These are phyloP conservation scores for Leccinum disarticulatum DNA, from an alignment of 768 basidiomycete species.

Conservation along the genomic window DNA sequence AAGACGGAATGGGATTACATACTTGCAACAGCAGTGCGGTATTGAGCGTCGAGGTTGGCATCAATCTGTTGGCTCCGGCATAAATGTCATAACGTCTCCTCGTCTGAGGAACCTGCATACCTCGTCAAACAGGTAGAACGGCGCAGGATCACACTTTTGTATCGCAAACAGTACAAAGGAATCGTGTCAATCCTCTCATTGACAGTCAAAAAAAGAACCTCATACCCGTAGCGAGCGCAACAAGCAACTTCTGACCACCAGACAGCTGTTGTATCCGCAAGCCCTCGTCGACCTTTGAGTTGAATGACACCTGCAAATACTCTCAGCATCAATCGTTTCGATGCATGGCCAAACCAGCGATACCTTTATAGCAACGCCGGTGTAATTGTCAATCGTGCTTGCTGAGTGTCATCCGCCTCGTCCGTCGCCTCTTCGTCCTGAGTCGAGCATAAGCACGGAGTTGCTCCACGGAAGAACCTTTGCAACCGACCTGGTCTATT, in stretches of 20 bases:
- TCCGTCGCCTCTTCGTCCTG: slow-evolving; percentile 71
- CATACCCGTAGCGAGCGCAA: slow-evolving; percentile 88
- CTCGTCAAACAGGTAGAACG: slow-evolving; percentile 99
- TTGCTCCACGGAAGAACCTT: not conserved
- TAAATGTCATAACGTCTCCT: slow-evolving; percentile 1
- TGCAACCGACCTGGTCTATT: slow-evolving; percentile 66
- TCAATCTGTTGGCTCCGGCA: slow-evolving; percentile 62
- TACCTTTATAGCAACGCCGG: slow-evolving; percentile 94
- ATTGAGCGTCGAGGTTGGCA: slow-evolving; percentile 96
- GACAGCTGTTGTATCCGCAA: slow-evolving; percentile 95
- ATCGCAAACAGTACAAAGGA: slow-evolving; percentile 84
- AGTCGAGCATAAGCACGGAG: not conserved
- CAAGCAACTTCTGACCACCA: slow-evolving; percentile 96
- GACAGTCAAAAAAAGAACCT: slow-evolving; percentile 5
- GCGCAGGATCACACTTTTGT: slow-evolving; percentile 98
- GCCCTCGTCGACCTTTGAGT: slow-evolving; percentile 97
- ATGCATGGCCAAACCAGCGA: not conserved
- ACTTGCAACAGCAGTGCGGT: slow-evolving; percentile 96
- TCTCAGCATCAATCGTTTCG: not conserved
- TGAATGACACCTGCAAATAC: slow-evolving; percentile 85
- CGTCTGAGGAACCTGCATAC: slow-evolving; percentile 32
- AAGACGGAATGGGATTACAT: slow-evolving; percentile 26
- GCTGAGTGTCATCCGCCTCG: slow-evolving; percentile 71
- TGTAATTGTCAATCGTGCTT: slow-evolving; percentile 90
- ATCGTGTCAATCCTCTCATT: slow-evolving; percentile 4